Evolutionary conservation across 768 basidiomycete species (phyloP).

Genomic region (Agrocybe praecox): DNA sequence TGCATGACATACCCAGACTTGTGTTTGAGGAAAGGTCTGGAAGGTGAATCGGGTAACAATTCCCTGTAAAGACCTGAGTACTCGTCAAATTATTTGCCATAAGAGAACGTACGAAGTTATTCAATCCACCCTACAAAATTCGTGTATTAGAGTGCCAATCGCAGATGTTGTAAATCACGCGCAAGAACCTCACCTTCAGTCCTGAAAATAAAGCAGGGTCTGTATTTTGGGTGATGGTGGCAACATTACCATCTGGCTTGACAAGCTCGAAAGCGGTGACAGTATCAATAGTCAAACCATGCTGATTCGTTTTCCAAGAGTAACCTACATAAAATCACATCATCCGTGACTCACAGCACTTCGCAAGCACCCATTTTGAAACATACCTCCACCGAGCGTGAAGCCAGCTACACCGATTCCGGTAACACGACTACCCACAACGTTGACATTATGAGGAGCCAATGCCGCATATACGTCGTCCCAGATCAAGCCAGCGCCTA

Average conservation of each 20-base stretch:
- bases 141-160: too few species aligned
- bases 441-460: conserved; percentile 47
- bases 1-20: conserved; percentile 70
- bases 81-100: background rate
- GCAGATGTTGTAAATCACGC: background rate
- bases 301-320: conserved; percentile 64
- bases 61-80: conserved; percentile 35
- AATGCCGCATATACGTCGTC: conserved; percentile 63
- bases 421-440: conserved; percentile 59
- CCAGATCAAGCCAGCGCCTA: conserved; percentile 58
- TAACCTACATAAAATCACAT: conserved; percentile 41
- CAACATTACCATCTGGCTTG: conserved; percentile 50
- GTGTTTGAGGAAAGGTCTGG: conserved; percentile 51
- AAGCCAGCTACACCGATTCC: conserved; percentile 65
- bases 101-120: conserved; percentile 47
- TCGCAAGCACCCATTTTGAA: background rate
- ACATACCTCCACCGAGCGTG: conserved; percentile 57
- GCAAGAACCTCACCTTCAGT: conserved; percentile 30
- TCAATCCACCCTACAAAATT: conserved; percentile 51
- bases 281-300: conserved; percentile 59
- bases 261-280: conserved; percentile 58
- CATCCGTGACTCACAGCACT: background rate
- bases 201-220: conserved; percentile 44
- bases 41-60: conserved; percentile 63
- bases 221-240: conserved; percentile 32